Evolutionary conservation across 495 filamentous ascomycete species (phyloP), one percentile per base, ranked within the genome.

Genomic region (Pyrenula massariospora): DNA sequence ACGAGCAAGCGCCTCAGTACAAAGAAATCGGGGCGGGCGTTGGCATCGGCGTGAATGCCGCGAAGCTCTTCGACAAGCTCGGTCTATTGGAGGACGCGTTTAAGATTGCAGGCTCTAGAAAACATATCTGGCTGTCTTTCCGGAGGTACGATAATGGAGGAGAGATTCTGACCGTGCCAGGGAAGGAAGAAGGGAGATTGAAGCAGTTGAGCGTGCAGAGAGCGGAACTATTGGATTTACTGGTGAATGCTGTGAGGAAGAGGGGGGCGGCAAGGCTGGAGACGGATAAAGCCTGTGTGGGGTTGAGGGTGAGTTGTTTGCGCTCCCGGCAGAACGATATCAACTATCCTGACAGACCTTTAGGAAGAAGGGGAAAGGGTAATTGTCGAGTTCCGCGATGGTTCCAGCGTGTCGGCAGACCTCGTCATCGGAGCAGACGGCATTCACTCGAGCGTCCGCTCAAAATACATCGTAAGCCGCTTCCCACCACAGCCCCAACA

Each of bases 371-470:
- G 49, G 2, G 58, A 64, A 15, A 59, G 59, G 22, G 70, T 75
- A 10, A 60, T 59, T 3, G 54, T 73, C 11, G 57, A 58, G 22
- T 76, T 78, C 58, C 67, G 63, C 50, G 68, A 70, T 58, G 69
- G 69, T 8, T 65, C 54, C 3, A 63, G 51, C 10, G 66, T 63
- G 11, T 57, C 56, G 50, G 73, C 61, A 15, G 72, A 78, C 51
- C 52, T 77, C 3, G 59, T 79, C 10, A 58, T 78, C 2, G 76
- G 74, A 15, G 75, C 72, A 62, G 76, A 79, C 54, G 76, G 76
- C 12, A 75, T 79, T 31, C 68, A 77, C 61, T 77, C 73, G 19
- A 61, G 63, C 12, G 67, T 72, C 8, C 66, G 76, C 61, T 42
- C 64, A 19, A 59, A 65, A 48, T 70, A 70, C 60, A 51, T 53